Base-by-base conservation (phyloP, 192 early-diverging fungal genomes). In the Gigaspora rosea region DNA sequence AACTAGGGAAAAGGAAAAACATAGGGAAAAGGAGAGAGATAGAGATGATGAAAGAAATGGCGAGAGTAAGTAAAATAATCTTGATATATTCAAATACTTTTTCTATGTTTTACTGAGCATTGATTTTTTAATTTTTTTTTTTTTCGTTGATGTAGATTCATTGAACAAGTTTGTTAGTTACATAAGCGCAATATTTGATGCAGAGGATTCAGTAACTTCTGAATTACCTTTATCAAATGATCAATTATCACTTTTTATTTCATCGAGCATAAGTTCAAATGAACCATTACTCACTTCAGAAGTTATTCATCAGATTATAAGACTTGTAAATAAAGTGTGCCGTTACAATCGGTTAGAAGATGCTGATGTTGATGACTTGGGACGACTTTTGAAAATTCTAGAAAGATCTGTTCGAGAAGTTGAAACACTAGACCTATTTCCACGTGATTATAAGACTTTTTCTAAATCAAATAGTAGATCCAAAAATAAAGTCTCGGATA, bases 151-250 rank as follows among this genome's bases (percentile, higher is more conserved):
- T 13, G 12, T 52, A 76, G 75, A 33, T 10, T 47, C 64, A 15
- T 16, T 76, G 36, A 76, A 67, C 49, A 67, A 67, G 4, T 41
- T 76, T 22, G 49, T 76, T 18, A 65, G 67, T 35, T 67, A 59
- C 36, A 67, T 76, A 16, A 76, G 64, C 27, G 56, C 62, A 67
- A 76, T 76, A 56, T 76, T 76, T 57, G 75, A 76, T 22, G 62
- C 75, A 11, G 75, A 76, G 15, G 75, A 76, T 57, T 67, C 75
- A 15, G 18, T 68, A 27, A 22, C 18, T 18, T 13, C 50, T 4
- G 75, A 76, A n/a, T n/a, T n/a, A 51, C 8, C 59, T 27, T 49
- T 46, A 16, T 35, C 46, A 56, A 13, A 50, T 4, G 33, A n/a
- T 51, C 67, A 35, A 22, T 35, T 50, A 36, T 57, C 64, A 13